Percentiles rank a stretch among this genome's conserved stretches.
Evolutionary conservation across 1,284 basidiomycete species (phyloP).

Genomic region (Hymenochaete sp.): DNA sequence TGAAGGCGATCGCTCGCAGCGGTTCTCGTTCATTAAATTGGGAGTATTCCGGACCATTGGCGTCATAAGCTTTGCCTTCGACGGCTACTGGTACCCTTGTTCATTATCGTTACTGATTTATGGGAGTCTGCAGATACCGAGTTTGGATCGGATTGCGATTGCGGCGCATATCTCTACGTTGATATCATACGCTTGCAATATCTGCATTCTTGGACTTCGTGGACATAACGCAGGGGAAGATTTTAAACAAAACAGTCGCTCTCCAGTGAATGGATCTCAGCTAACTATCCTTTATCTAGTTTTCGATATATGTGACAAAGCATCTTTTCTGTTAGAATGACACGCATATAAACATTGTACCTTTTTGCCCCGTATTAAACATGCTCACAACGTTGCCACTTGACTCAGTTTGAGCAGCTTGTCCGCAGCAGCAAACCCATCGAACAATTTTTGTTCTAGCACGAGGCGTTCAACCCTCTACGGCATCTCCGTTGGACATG

Average conservation of each 20-base stretch:
- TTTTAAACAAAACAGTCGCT: too few species aligned
- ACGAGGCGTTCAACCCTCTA: constrained; percentile 68
- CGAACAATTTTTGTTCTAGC: constrained; percentile 88
- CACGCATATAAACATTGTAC: constrained; percentile 84
- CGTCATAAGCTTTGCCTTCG: constrained; percentile 92
- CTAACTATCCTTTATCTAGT: constrained; percentile 32
- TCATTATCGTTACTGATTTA: constrained; percentile 94
- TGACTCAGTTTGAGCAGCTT: too few species aligned
- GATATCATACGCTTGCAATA: constrained; percentile 77
- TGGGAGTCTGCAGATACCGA: constrained; percentile 86
- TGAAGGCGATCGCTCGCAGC: constrained; percentile 65
- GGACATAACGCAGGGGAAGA: constrained; percentile 88
- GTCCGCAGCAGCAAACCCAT: constrained; percentile 95
- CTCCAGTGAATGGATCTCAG: constrained; percentile 79
- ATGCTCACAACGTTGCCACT: constrained; percentile 97
- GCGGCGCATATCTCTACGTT: constrained; percentile 90
- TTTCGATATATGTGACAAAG: background rate
- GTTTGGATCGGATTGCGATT: constrained; percentile 86
- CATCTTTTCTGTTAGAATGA: constrained; percentile 46
- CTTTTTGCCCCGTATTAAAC: constrained; percentile 93
- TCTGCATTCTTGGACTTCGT: constrained; percentile 92
- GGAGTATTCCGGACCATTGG: constrained; percentile 88
- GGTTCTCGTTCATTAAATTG: constrained; percentile 66
- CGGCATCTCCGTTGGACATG: constrained; percentile 94
- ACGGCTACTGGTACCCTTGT: constrained; percentile 93